phyloP scores from a whole-genome alignment of 305 asterid genomes.

The Solanum hybrid region DNA sequence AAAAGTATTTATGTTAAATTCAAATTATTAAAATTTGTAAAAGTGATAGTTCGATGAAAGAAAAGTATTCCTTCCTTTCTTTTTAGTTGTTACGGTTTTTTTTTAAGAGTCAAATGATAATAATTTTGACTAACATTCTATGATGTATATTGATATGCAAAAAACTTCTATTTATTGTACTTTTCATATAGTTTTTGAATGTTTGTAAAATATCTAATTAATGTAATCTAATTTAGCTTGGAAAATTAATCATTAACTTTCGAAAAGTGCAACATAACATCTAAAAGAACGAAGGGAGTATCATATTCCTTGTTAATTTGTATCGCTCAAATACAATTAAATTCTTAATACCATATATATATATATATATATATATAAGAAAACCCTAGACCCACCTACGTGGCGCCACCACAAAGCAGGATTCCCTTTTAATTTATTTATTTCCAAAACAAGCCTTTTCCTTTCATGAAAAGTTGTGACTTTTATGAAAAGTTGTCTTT shows the following conservation, averaged over 20 bases:
- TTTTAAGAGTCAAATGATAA: no score
- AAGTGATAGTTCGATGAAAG: neutral
- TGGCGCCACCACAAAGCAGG: no score
- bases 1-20: neutral
- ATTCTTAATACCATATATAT: neutral
- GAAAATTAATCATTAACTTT: no score
- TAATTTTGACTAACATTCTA: neutral
- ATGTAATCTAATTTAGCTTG: neutral
- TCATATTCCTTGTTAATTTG: neutral
- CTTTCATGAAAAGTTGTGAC: no score
- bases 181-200: neutral
- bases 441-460: rapidly evolving
- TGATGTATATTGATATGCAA: neutral
- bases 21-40: neutral
- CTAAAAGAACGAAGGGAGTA: neutral
- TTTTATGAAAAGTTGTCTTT: no score
- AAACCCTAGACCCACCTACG: no score
- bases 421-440: no score
- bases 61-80: neutral
- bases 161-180: no score
- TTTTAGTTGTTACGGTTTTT: neutral
- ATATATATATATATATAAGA: no score
- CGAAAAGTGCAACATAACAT: no score
- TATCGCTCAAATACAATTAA: neutral
- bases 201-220: rapidly evolving